These are phyloP conservation scores for Astrocystis sublimbata DNA, from an alignment of 495 filamentous ascomycete species.

Conservation along the genomic window DNA sequence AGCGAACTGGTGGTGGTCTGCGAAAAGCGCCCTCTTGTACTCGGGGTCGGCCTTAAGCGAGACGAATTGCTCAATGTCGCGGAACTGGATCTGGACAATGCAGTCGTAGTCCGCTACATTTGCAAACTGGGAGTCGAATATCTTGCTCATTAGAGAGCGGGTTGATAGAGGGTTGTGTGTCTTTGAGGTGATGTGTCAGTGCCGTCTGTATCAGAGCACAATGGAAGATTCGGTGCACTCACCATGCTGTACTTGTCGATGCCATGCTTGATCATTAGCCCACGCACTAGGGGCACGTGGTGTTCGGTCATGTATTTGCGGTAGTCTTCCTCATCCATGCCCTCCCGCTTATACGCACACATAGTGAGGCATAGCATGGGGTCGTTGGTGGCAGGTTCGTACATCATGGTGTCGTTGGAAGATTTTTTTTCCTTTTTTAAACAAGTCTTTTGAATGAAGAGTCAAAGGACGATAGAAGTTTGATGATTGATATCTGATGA, in stretches of 20 bases:
- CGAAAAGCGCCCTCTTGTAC: constrained; percentile 38
- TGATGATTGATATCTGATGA: too few species aligned
- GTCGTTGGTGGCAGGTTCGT: not conserved
- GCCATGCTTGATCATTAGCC: constrained; percentile 48
- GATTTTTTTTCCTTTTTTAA: too few species aligned
- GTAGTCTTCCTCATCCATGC: constrained; percentile 53
- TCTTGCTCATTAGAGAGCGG: constrained; percentile 38
- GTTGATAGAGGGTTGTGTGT: constrained; percentile 43
- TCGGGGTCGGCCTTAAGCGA: constrained; percentile 40
- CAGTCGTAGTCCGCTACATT: constrained; percentile 47
- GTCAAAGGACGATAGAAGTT: too few species aligned
- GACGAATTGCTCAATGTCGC: constrained; percentile 38
- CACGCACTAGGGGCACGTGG: constrained; percentile 43
- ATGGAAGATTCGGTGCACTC: not conserved
- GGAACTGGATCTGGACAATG: constrained; percentile 44
- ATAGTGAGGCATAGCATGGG: constrained; percentile 46
- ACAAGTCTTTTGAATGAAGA: too few species aligned
- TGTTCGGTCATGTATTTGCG: constrained; percentile 49
- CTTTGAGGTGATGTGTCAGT: constrained; percentile 21
- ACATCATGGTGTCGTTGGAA: not conserved
- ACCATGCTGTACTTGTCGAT: constrained; percentile 43
- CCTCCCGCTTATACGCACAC: constrained; percentile 49
- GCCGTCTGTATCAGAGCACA: not conserved
- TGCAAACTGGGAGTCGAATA: constrained; percentile 40
- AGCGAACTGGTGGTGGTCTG: constrained; percentile 51